Evolutionary conservation across 345 rosid genomes (phyloP).

Genomic region (Gossypium thurberi): DNA sequence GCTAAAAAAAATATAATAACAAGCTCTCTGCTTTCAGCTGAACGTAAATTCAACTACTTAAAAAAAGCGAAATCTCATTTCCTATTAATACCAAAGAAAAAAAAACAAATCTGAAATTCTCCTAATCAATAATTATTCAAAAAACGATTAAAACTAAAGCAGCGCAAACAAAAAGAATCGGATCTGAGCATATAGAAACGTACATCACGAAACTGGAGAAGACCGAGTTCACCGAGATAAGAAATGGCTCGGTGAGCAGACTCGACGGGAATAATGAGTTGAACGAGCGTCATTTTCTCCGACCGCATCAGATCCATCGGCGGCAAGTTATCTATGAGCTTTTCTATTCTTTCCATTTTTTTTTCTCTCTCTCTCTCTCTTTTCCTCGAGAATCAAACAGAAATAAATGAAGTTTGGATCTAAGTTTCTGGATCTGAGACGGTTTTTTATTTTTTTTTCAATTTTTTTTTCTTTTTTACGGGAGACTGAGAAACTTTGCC

Average conservation of each 20-base stretch:
- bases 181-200: conserved; percentile 45
- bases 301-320: conserved; percentile 98
- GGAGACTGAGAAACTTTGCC: conserved; percentile 5
- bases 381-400: conserved; percentile 25
- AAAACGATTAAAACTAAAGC: not conserved
- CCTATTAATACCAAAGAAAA: not conserved
- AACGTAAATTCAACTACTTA: not conserved
- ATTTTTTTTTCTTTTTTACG: not conserved
- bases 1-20: conserved; percentile 5
- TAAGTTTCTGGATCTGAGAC: conserved; percentile 15
- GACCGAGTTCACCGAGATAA: conserved; percentile 80
- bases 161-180: conserved; percentile 16
- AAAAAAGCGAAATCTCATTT: not conserved
- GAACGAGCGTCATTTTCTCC: conserved; percentile 88
- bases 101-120: not conserved
- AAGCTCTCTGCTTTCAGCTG: not conserved
- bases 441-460: not conserved
- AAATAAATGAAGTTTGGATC: conserved; percentile 12
- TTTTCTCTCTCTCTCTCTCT: not conserved
- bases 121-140: not conserved
- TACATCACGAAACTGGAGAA: conserved; percentile 74
- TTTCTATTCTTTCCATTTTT: conserved; percentile 34
- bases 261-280: conserved; percentile 91
- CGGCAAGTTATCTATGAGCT: conserved; percentile 63
- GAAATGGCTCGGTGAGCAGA: conserved; percentile 79